phyloP scores from a whole-genome alignment of 2,329 filamentous ascomycete genomes.

The Lasiodiplodia sp. region DNA sequence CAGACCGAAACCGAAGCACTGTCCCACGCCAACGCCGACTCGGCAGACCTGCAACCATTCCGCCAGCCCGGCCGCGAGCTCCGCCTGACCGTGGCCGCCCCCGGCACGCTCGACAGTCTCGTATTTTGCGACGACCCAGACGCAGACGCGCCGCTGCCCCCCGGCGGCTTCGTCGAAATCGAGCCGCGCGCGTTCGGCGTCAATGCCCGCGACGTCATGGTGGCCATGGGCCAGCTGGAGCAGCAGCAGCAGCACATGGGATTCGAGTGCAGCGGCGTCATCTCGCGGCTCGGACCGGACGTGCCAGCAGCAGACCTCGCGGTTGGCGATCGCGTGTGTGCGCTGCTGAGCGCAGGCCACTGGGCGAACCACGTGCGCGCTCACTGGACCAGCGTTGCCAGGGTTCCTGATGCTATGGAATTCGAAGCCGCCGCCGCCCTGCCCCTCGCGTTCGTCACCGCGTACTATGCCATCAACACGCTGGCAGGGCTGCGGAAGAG shows the following conservation, averaged over 20 bases:
- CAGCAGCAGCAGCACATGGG: conserved; percentile 19
- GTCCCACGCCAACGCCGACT: neutral
- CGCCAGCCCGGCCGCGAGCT: conserved; percentile 4
- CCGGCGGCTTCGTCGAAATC: conserved; percentile 33
- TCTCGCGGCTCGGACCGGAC: conserved; percentile 65
- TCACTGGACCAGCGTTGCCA: neutral
- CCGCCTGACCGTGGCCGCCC: conserved; percentile 1
- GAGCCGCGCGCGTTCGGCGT: conserved; percentile 27
- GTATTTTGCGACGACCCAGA: conserved; percentile 12
- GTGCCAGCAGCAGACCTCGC: conserved; percentile 62
- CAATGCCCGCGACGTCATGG: conserved; percentile 30
- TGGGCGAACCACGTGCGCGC: no score
- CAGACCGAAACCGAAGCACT: no score
- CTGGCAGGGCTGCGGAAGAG: conserved; percentile 31
- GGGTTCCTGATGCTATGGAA: conserved; percentile 13
- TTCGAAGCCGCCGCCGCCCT: conserved; percentile 39
- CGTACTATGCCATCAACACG: conserved; percentile 33
- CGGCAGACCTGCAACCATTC: neutral
- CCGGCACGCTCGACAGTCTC: conserved; percentile 19
- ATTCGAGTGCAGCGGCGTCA: conserved; percentile 69
- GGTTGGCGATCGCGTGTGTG: conserved; percentile 70
- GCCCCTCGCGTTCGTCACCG: conserved; percentile 34
- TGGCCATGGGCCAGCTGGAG: conserved; percentile 35
- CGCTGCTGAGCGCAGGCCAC: neutral
- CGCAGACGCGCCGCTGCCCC: neutral